Evolutionary conservation across 768 basidiomycete genomes (phyloP), one percentile per base, ranked within the genome.

Genomic region (Trametes sanguinea): DNA sequence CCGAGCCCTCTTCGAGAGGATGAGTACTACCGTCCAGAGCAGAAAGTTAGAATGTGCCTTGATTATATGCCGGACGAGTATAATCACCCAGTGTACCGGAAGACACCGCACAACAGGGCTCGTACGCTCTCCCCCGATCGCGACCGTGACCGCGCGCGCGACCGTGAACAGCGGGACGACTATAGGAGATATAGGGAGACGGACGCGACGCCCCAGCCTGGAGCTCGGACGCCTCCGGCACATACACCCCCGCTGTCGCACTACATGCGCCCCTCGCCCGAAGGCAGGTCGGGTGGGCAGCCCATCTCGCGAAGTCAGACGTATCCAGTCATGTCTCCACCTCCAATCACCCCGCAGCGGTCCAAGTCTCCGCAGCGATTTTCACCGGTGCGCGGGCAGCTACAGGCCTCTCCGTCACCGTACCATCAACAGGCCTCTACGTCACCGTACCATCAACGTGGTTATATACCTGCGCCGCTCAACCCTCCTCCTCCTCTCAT

Each of bases 221-320:
- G 39, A 6, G 40, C 45, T 1, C 57, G 61, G 17, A 65, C 53
- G n/a, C 63, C 58, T 3, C 63, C 63, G 4, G 51, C 58, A 2
- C 54, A 58, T 16, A 60, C 58, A 2, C 62, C 64, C 8, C 57
- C 64, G 8, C 52, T 62, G 4, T 40, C 61, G 16, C 58, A 52
- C n/a, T 61, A 59, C 17, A 63, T 61, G 2, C 60, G 54, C 6
- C 60, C 54, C 5, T 63, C 64, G 0, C 64, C 67, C 6, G 64
- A 67, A 8, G 10, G 44, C 40, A 37, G 54, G 1, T 56, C 66
- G 3, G 14, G n/a, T 4, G 39, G 53, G 14, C 62, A 53, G 35
- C 58, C 46, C 44, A 62, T 71, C 14, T 60, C 61, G 32, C 62
- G 71, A 7, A 69, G 66, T 29, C 63, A 62, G 13, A 72, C 69